Percentiles rank a stretch among this genome's conserved stretches.
These are phyloP conservation scores for Xylariaceae sp. DNA, from an alignment of 2,329 filamentous ascomycete species.

Conservation along the genomic window DNA sequence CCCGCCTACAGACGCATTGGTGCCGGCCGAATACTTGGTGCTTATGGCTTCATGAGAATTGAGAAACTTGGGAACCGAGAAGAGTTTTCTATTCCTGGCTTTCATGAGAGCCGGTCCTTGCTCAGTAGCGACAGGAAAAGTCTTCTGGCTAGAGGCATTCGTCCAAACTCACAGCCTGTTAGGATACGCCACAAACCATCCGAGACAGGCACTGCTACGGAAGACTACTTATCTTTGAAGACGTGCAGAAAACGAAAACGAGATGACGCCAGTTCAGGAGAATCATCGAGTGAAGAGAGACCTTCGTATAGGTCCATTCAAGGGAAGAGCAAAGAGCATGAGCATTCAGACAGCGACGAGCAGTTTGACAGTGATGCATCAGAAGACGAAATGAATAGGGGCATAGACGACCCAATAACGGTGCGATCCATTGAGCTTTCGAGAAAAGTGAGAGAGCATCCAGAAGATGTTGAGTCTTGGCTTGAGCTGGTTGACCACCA, in stretches of 20 bases:
- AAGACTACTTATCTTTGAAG: conserved; percentile 57
- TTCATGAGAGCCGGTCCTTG: conserved; percentile 49
- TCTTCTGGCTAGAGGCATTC: conserved; percentile 51
- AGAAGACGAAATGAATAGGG: conserved; percentile 40
- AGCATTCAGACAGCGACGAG: conserved; percentile 55
- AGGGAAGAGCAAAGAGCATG: conserved; percentile 61
- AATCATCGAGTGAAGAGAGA: conserved; percentile 53
- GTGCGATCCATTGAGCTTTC: conserved; percentile 66
- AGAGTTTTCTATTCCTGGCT: conserved; percentile 56
- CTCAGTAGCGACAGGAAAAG: conserved; percentile 55
- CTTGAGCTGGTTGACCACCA: conserved; percentile 80
- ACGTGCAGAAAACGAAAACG: conserved; percentile 51
- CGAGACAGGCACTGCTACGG: conserved; percentile 36
- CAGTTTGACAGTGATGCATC: conserved; percentile 55
- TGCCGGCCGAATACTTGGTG: conserved; percentile 72
- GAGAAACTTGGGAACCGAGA: conserved; percentile 67
- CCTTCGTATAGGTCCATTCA: conserved; percentile 71
- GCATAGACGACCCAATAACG: conserved; percentile 53
- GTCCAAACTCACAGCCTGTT: conserved; percentile 47
- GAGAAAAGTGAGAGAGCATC: conserved; percentile 66
- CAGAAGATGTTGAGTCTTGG: conserved; percentile 75
- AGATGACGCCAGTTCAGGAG: conserved; percentile 36
- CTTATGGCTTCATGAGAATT: conserved; percentile 64
- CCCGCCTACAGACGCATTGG: conserved; percentile 75
- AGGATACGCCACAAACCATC: conserved; percentile 45